Percentiles rank a stretch among this genome's conserved stretches.
These are phyloP conservation scores for Crithidia thermophila DNA, from an alignment of 208 protist genomes.

Conservation along the genomic window DNA sequence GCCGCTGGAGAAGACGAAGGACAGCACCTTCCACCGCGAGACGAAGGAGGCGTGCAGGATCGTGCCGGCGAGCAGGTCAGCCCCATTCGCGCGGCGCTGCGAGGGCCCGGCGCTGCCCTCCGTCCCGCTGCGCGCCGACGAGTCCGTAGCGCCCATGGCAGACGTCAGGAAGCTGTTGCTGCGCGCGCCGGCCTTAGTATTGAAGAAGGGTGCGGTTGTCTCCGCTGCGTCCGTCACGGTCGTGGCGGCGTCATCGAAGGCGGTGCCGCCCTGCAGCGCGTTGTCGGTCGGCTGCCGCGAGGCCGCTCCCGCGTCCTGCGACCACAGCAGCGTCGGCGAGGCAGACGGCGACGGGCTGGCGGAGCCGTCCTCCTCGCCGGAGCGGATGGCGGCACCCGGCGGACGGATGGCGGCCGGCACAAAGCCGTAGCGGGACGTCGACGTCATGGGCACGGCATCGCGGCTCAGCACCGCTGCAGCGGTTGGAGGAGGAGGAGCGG, in stretches of 20 bases:
- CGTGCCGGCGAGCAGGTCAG: conserved; percentile 26
- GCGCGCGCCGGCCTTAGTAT: not conserved
- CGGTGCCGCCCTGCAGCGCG: not conserved
- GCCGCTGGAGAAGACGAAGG: conserved; percentile 62
- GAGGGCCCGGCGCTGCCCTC: not conserved
- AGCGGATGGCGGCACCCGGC: conserved; percentile 22
- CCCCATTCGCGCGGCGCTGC: not conserved
- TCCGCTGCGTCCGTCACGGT: not conserved
- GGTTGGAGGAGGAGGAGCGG: not conserved
- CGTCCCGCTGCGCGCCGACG: not conserved
- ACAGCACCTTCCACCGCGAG: conserved; percentile 36
- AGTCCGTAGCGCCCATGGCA: not conserved
- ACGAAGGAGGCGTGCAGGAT: conserved; percentile 56
- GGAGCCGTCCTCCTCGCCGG: not conserved
- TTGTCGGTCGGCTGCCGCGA: not conserved
- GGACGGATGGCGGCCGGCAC: not conserved
- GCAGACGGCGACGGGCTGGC: conserved; percentile 2
- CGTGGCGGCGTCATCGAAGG: not conserved
- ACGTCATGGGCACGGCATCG: not conserved
- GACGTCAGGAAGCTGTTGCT: not conserved
- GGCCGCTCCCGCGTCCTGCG: not conserved
- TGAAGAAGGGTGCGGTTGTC: not conserved
- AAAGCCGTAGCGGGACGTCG: too few species aligned
- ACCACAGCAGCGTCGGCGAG: not conserved
- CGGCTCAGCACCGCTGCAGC: not conserved